Evolutionary conservation across 495 filamentous ascomycete species (phyloP).

Genomic region (Cudoniella acicularis): DNA sequence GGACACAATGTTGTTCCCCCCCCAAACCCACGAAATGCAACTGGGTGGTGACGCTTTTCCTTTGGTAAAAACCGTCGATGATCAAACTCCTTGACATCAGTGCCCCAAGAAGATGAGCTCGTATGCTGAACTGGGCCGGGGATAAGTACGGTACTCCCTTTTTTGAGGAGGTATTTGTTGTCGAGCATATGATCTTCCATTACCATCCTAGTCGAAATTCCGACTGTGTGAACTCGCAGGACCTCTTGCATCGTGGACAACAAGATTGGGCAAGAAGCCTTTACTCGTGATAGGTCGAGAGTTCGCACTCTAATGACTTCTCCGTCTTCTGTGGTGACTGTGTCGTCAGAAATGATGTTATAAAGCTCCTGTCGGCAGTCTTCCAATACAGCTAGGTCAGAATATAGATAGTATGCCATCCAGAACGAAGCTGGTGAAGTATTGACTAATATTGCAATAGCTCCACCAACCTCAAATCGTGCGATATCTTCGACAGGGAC

Average conservation of each 20-base stretch:
- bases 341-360: background rate
- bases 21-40: constrained; percentile 40
- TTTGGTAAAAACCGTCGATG: constrained; percentile 32
- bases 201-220: constrained; percentile 40
- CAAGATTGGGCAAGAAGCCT: constrained; percentile 22
- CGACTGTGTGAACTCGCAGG: constrained; percentile 21
- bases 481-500: constrained; percentile 6
- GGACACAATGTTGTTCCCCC: constrained; percentile 53
- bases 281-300: background rate
- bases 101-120: constrained; percentile 39
- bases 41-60: constrained; percentile 33
- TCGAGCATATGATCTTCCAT: constrained; percentile 32
- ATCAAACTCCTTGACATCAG: constrained; percentile 36
- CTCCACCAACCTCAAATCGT: constrained; percentile 36
- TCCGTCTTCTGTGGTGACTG: background rate
- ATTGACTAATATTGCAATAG: constrained; percentile 44
- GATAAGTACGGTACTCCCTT: constrained; percentile 39
- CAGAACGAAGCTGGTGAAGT: constrained; percentile 43
- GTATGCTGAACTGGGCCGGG: constrained; percentile 42
- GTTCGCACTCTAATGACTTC: background rate
- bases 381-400: constrained; percentile 28
- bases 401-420: constrained; percentile 36
- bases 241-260: constrained; percentile 25
- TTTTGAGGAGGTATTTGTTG: constrained; percentile 34
- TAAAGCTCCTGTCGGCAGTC: constrained; percentile 29